phyloP scores from a whole-genome alignment of 2,329 filamentous ascomycete genomes.

The Botrytis tulipae region DNA sequence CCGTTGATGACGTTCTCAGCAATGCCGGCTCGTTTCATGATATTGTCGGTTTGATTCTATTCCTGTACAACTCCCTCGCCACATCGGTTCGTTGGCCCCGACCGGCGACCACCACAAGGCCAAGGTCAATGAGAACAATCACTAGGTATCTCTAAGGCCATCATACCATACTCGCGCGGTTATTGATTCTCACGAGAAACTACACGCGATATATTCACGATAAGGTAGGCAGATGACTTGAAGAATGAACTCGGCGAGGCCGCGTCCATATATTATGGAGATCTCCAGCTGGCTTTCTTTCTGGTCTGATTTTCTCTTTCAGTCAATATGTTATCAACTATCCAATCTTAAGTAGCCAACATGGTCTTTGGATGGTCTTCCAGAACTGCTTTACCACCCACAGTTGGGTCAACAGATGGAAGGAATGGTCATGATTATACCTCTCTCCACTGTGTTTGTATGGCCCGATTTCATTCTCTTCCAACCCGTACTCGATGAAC shows the following conservation, averaged over 20 bases:
- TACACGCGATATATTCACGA: neutral
- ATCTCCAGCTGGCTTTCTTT: neutral
- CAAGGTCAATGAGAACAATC: constrained; percentile 6
- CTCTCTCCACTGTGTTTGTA: constrained; percentile 4
- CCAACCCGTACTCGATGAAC: neutral
- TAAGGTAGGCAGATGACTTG: neutral
- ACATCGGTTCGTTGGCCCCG: constrained; percentile 1
- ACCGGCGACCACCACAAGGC: neutral
- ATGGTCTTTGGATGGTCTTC: neutral
- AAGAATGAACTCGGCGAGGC: neutral
- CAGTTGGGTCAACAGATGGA: constrained; percentile 1
- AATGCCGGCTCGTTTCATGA: neutral
- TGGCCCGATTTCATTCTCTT: neutral
- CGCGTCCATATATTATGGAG: neutral
- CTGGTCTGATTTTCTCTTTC: neutral
- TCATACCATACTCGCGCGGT: constrained; percentile 12
- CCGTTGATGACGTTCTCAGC: neutral
- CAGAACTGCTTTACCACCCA: constrained; percentile 4
- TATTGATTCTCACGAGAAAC: neutral
- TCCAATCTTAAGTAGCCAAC: constrained; percentile 6
- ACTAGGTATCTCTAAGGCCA: constrained; percentile 7
- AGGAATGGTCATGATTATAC: neutral
- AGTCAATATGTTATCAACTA: neutral
- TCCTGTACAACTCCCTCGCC: constrained; percentile 6
- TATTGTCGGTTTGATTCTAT: constrained; percentile 13